Evolutionary conservation across 2,329 filamentous ascomycete species (phyloP), one percentile per base, ranked within the genome.

Genomic region (Cordyceps tenuipes): DNA sequence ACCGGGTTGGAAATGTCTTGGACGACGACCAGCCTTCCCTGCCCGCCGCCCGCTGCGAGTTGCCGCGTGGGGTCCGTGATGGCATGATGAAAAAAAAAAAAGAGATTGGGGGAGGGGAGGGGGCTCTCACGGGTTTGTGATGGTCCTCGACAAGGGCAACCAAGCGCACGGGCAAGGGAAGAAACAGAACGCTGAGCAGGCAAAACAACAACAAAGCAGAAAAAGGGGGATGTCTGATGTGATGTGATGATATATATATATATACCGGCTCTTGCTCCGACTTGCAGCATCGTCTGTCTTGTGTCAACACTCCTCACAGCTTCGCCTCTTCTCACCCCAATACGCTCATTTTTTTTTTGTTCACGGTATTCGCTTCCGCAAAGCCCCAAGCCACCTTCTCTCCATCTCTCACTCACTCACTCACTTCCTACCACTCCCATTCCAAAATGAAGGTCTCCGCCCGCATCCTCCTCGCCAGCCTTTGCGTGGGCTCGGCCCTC

Each of bases 371-470:
- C 12, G 34, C 39, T n/a, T 15, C n/a, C 13, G 15, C 39, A 43
- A 43, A 23, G 23, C 23, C 23, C 23, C 23, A 23, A 23, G 23
- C 4, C 23, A 23, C 2, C 23, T 4, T 23, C 23, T 23, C 23
- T 23, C 23, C 2, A 23, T 23, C 39, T 43, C 17, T 15, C 17
- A 17, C 15, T 43, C 39, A 41, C 39, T 41, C 39, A 39, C 36
- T 12, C 15, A 41, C 36, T 12, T 41, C 5, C 13, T 41, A 41
- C n/a, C 10, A 41, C 39, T 6, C 10, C 5, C n/a, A n/a, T n/a
- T 6, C 39, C 43, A 46, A 19, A 21, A 59, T 59, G 57, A 59
- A 59, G 57, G 44, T 53, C 48, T 58, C 48, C 2, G 36, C 26
- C 13, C 17, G 41, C 15, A 17, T 59, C 49, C n/a, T 52, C 8